Percentiles rank a stretch among this genome's conserved stretches.
Conservation (phyloP, 2,329 filamentous ascomycete genomes). For the Hymenoscyphus linearis region DNA sequence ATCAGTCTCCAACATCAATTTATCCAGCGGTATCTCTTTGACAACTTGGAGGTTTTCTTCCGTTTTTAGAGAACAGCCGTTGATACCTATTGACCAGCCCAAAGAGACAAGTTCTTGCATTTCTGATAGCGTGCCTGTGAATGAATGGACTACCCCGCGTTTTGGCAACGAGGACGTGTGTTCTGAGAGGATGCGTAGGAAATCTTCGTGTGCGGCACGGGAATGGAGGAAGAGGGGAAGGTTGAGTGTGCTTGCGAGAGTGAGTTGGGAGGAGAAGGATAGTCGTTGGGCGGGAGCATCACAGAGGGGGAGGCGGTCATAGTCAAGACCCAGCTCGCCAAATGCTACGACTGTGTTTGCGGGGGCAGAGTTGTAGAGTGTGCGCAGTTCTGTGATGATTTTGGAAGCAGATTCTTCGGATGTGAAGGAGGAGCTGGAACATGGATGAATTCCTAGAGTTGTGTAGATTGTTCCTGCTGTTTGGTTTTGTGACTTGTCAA, state of each 20-base stretch:
- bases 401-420: slow-evolving; percentile 47
- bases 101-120: slow-evolving; percentile 74
- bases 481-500: background rate
- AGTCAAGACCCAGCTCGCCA: slow-evolving; percentile 94
- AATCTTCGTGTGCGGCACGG: slow-evolving; percentile 79
- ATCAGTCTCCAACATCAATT: slow-evolving; percentile 92
- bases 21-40: slow-evolving; percentile 67
- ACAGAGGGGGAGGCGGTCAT: slow-evolving; percentile 83
- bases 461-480: slow-evolving; percentile 76
- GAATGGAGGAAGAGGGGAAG: slow-evolving; percentile 91
- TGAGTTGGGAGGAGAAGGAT: slow-evolving; percentile 71
- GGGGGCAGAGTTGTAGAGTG: slow-evolving; percentile 53
- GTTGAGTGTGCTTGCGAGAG: slow-evolving; percentile 44
- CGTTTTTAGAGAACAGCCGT: slow-evolving; percentile 95
- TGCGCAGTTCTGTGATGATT: slow-evolving; percentile 53
- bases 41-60: slow-evolving; percentile 85
- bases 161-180: slow-evolving; percentile 62
- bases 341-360: slow-evolving; percentile 59
- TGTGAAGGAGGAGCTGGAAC: slow-evolving; percentile 75
- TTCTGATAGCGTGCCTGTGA: slow-evolving; percentile 82
- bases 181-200: slow-evolving; percentile 64
- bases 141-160: slow-evolving; percentile 86
- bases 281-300: slow-evolving; percentile 74
- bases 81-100: slow-evolving; percentile 88
- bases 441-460: slow-evolving; percentile 92